A percentile compares a stretch with the other conserved stretches of the same genome.
These are phyloP conservation scores for Prototheca wickerhamii DNA, from an alignment of 163 green algal genomes.

Conservation along the genomic window DNA sequence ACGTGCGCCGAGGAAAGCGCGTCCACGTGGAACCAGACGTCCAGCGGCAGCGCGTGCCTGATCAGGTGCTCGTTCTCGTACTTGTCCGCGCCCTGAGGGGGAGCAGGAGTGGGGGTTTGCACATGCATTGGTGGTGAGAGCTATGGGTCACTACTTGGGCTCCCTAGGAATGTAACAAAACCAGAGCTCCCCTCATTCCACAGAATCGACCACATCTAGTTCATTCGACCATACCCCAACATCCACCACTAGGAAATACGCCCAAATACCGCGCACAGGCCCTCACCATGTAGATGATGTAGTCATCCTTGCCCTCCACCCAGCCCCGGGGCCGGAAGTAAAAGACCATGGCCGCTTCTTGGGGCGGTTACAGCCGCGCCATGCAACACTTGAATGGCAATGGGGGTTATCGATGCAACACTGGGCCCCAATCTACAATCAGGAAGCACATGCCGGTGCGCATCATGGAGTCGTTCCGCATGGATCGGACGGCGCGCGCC, in stretches of 20 bases:
- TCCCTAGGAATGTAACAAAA: too few relatives aligned
- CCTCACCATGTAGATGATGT: slow-evolving; percentile 87
- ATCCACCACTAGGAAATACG: neutral
- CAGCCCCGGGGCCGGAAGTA: slow-evolving; percentile 65
- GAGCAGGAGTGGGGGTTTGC: neutral
- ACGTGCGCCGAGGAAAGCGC: slow-evolving; percentile 93
- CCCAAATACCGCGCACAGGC: too few relatives aligned
- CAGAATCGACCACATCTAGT: neutral
- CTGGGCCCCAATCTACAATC: too few relatives aligned
- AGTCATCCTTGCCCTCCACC: slow-evolving; percentile 50
- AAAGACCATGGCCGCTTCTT: slow-evolving; percentile 57
- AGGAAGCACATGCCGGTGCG: too few relatives aligned
- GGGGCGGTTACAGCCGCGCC: neutral
- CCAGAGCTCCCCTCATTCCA: too few relatives aligned
- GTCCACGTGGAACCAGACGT: slow-evolving; percentile 98
- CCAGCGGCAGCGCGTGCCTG: slow-evolving; percentile 68
- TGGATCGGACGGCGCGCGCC: too few relatives aligned
- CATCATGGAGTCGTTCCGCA: too few relatives aligned
- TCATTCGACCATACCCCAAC: neutral
- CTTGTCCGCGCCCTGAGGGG: slow-evolving; percentile 59
- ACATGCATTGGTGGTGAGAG: too few relatives aligned
- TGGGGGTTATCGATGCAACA: too few relatives aligned
- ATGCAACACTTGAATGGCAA: too few relatives aligned
- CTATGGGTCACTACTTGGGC: too few relatives aligned
- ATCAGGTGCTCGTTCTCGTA: slow-evolving; percentile 96